phyloP scores from a whole-genome alignment of 1,139 yeast genomes.

The Chernovozyma sophiae-reginae region DNA sequence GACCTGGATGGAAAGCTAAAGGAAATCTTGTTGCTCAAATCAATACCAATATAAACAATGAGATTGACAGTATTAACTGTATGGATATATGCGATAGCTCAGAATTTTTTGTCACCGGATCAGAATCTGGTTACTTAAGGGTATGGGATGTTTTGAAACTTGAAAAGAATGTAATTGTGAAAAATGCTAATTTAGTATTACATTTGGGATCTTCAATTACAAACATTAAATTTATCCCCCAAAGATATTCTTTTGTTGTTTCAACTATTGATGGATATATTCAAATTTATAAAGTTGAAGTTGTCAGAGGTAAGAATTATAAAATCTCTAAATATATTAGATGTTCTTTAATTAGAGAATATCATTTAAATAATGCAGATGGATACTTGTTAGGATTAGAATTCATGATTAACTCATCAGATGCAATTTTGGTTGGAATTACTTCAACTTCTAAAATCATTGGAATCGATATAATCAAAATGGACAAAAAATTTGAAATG shows the following conservation, averaged over 20 bases:
- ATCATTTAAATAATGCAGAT: conserved; percentile 25
- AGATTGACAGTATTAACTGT: conserved; percentile 44
- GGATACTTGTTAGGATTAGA: conserved; percentile 1
- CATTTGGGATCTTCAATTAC: conserved; percentile 48
- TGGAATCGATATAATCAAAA: conserved; percentile 56
- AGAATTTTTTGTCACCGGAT: conserved; percentile 71
- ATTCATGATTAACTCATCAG: conserved; percentile 5
- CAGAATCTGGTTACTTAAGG: conserved; percentile 65
- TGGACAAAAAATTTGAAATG: conserved; percentile 42
- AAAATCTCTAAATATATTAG: conserved; percentile 29
- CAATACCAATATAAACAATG: conserved; percentile 20
- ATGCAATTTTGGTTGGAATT: conserved; percentile 38
- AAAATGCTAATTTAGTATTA: conserved; percentile 46
- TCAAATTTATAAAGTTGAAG: conserved; percentile 54
- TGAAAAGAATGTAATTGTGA: conserved; percentile 60
- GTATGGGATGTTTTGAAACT: conserved; percentile 75
- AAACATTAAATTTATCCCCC: conserved; percentile 49
- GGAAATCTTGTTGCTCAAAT: conserved; percentile 58
- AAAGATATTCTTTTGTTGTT: conserved; percentile 64
- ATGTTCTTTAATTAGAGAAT: conserved; percentile 43
- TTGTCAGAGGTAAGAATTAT: conserved; percentile 32
- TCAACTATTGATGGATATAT: conserved; percentile 64
- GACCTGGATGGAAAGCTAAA: conserved; percentile 24
- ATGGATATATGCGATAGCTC: conserved; percentile 59
- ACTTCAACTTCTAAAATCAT: conserved; percentile 55